These are phyloP conservation scores for Austropuccinia psidii DNA, from an alignment of 1,284 basidiomycete genomes.

Conservation along the genomic window DNA sequence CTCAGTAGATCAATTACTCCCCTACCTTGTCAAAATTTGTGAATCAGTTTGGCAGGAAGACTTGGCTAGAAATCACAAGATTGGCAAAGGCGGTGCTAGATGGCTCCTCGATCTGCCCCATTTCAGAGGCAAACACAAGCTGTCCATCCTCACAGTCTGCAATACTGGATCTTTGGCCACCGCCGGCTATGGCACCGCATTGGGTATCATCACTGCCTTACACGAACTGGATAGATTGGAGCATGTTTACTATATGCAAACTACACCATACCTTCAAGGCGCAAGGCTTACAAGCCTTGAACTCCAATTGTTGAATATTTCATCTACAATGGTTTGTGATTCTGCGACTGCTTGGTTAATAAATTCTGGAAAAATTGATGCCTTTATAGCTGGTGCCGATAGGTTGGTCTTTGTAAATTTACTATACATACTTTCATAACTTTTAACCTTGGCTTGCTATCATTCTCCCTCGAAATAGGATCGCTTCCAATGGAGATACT, in stretches of 20 bases:
- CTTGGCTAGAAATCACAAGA: constrained; percentile 68
- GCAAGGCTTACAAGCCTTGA: constrained; percentile 73
- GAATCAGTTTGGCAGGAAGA: constrained; percentile 68
- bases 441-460: background rate
- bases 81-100: constrained; percentile 71
- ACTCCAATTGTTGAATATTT: constrained; percentile 68
- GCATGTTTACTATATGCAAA: constrained; percentile 80
- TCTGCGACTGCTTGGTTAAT: constrained; percentile 24
- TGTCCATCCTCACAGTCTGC: constrained; percentile 86
- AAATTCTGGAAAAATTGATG: constrained; percentile 19
- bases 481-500: constrained; percentile 82
- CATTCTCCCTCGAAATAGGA: constrained; percentile 48
- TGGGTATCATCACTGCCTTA: constrained; percentile 83
- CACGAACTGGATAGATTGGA: constrained; percentile 66
- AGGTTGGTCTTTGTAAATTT: background rate
- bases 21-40: constrained; percentile 56
- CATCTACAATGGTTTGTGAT: constrained; percentile 72
- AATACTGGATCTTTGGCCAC: constrained; percentile 89
- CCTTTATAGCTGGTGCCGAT: constrained; percentile 33
- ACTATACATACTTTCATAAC: background rate
- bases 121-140: constrained; percentile 50
- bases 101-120: constrained; percentile 64
- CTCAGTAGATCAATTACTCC: constrained; percentile 42
- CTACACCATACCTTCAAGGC: constrained; percentile 85
- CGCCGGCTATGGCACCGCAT: constrained; percentile 83